Conservation (phyloP, 1,284 basidiomycete species). For the Violaceomyces palustris region DNA sequence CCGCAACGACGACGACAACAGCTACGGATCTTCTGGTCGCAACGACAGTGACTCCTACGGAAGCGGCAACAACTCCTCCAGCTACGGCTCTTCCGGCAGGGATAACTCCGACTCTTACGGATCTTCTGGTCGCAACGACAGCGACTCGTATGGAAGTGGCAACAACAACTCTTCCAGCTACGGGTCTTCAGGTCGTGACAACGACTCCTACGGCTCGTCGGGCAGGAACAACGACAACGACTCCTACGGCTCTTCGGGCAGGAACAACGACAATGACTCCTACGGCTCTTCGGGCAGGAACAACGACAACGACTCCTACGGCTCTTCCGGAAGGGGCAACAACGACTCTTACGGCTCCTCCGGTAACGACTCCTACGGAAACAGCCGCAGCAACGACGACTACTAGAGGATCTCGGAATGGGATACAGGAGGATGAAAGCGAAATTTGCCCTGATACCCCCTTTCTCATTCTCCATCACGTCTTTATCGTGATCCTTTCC, state of each 20-base stretch:
- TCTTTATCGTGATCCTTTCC: too few relatives aligned
- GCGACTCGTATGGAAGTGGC: constrained; percentile 3
- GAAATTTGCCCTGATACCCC: too few relatives aligned
- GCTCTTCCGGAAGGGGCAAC: constrained; percentile 5
- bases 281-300: constrained; percentile 3
- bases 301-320: constrained; percentile 6
- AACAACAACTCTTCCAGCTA: constrained; percentile 1
- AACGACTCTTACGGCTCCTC: constrained; percentile 5
- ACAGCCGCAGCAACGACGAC: too few relatives aligned
- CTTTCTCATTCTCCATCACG: too few relatives aligned
- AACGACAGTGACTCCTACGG: constrained; percentile 4
- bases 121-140: constrained; percentile 4
- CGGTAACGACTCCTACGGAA: too few relatives aligned
- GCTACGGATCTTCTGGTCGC: constrained; percentile 1
- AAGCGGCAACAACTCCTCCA: constrained; percentile 3
- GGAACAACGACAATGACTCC: constrained; percentile 3
- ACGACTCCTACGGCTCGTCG: constrained; percentile 4
- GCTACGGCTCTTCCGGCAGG: constrained; percentile 6
- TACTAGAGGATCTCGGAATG: too few relatives aligned
- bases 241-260: constrained; percentile 2
- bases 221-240: constrained; percentile 7
- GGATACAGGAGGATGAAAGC: too few relatives aligned
- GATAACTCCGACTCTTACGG: constrained; percentile 5
- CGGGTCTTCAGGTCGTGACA: constrained; percentile 1
- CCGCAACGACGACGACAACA: constrained; percentile 1